phyloP scores from a whole-genome alignment of 768 basidiomycete genomes.

The Naganishia antarctica region DNA sequence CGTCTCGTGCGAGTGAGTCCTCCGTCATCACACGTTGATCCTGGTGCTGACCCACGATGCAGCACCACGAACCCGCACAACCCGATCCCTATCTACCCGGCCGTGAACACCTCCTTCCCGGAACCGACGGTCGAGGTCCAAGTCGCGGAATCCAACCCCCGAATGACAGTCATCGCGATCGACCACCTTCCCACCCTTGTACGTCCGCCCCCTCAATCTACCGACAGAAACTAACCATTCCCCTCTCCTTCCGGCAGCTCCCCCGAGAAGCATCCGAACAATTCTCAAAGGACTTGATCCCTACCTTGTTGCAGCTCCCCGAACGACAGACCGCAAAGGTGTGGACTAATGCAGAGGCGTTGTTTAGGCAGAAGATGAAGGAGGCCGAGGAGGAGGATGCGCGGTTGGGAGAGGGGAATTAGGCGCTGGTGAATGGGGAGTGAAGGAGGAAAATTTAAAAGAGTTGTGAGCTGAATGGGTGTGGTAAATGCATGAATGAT shows the following conservation, averaged over 20 bases:
- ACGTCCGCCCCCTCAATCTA: slow-evolving; percentile 22
- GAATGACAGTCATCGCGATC: slow-evolving; percentile 83
- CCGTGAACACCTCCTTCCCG: slow-evolving; percentile 85
- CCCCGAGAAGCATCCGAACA: slow-evolving; percentile 96
- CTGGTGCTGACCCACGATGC: not conserved
- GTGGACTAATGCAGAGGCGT: slow-evolving; percentile 79
- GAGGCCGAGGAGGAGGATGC: slow-evolving; percentile 53
- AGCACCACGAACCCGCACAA: slow-evolving; percentile 94
- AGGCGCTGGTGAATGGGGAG: not conserved
- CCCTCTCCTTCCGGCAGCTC: slow-evolving; percentile 51
- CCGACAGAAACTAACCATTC: not conserved
- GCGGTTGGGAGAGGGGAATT: slow-evolving; percentile 11
- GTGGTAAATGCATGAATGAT: too few relatives aligned
- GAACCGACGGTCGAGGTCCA: slow-evolving; percentile 84
- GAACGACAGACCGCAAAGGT: slow-evolving; percentile 63
- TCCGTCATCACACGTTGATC: not conserved
- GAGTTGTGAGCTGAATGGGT: too few relatives aligned
- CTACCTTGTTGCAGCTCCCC: slow-evolving; percentile 74
- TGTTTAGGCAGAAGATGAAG: slow-evolving; percentile 66
- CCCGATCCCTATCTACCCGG: slow-evolving; percentile 84
- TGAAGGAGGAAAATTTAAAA: too few relatives aligned
- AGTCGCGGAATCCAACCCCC: slow-evolving; percentile 67
- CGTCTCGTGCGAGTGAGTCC: slow-evolving; percentile 80
- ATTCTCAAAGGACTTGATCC: slow-evolving; percentile 80
- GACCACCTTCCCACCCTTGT: slow-evolving; percentile 89